Base-by-base conservation (phyloP, 177 flowering plant genomes). In the Tripterygium wilfordii region DNA sequence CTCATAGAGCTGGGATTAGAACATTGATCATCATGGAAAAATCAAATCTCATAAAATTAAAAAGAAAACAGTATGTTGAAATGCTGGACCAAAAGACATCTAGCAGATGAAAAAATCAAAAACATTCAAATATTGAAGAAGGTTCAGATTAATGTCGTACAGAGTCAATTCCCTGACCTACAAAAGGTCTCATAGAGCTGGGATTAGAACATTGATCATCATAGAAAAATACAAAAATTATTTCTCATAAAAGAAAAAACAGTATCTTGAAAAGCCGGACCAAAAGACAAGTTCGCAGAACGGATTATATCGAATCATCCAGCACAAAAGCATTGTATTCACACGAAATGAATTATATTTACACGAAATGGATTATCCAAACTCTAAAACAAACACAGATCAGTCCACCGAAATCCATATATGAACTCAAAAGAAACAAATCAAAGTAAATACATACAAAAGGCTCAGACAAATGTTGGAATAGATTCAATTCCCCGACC, bases 171-270 rank as follows among this genome's bases (percentile, higher is more conserved):
- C 45, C 55, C 37, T 1, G 45, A 30, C 45, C 55, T 41, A n/a
- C 3, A n/a, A 51, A 19, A 29, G 49, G 49, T 10, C n/a, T n/a
- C n/a, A n/a, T n/a, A n/a, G 55, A 51, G 55, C 55, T 51, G 55
- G 55, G 55, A n/a, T 25, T 36, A n/a, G 40, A 2, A 20, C 36
- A 41, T 40, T 51, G 36, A 51, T 51, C 55, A 51, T 51, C 55
- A 27, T 33, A 23, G 37, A 21, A n/a, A n/a, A n/a, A n/a, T n/a
- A n/a, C n/a, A 24, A 1, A 36, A 8, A 27, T 18, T 10, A 8
- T 15, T 18, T 37, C 5, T 37, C 30, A 28, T 28, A 28, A 10
- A 6, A n/a, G 17, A n/a, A 16, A 6, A n/a, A n/a, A n/a, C 15
- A 2, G 5, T 3, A 36, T 42, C 25, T 12, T 3, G 12, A 1